phyloP scores from a whole-genome alignment of 768 basidiomycete species.

The Lactarius trivialis region DNA sequence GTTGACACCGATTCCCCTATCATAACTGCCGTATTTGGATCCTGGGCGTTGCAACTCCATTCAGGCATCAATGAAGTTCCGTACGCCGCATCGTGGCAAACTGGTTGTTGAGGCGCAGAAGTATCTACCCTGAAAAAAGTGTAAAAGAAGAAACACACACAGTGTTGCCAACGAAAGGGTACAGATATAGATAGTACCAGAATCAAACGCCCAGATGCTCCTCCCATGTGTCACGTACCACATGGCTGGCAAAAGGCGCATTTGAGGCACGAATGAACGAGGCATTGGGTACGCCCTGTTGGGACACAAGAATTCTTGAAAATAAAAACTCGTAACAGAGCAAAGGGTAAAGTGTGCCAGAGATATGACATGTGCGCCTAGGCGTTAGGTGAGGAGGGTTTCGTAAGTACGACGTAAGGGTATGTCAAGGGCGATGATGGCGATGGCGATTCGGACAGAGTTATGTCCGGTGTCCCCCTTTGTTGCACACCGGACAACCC shows the following conservation, averaged over 20 bases:
- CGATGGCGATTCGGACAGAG: neutral
- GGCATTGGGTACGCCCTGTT: neutral
- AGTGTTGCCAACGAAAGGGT: neutral
- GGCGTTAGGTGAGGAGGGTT: neutral
- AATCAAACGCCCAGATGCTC: neutral
- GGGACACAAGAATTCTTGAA: neutral
- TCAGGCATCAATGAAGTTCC: neutral
- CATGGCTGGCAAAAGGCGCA: neutral
- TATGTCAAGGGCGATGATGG: neutral
- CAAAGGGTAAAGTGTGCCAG: neutral
- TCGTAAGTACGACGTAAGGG: neutral
- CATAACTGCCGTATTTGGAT: neutral
- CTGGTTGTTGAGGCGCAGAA: neutral
- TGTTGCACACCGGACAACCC: slow-evolving; percentile 75
- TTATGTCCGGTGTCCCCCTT: slow-evolving; percentile 41
- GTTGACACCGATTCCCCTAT: slow-evolving; percentile 21
- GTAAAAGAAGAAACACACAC: neutral
- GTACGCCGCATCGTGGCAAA: neutral
- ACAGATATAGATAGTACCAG: neutral
- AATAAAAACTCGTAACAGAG: neutral
- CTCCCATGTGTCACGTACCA: neutral
- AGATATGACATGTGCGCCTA: neutral
- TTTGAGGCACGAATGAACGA: neutral
- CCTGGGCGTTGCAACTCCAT: neutral
- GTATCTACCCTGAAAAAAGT: neutral